Conservation (phyloP, 2,329 filamentous ascomycete genomes). For the Stagonosporopsis cucurbitacearum region DNA sequence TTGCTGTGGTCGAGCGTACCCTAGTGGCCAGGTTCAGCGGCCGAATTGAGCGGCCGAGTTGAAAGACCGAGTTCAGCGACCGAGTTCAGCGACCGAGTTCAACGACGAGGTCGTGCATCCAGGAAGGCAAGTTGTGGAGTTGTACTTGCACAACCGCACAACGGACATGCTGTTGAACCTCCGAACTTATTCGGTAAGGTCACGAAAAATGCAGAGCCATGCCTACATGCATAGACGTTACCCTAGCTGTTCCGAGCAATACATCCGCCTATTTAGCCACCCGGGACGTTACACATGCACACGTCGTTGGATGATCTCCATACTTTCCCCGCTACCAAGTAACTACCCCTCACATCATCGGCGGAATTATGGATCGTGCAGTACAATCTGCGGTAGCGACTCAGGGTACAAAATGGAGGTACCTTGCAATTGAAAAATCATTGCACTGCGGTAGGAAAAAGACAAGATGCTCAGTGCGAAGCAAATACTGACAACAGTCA, state of each 20-base stretch:
- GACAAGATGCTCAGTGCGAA: conserved; percentile 4
- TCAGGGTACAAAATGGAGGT: conserved; percentile 9
- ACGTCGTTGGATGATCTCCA: not conserved
- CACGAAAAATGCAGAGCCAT: not conserved
- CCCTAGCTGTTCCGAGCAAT: not conserved
- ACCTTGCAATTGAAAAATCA: not conserved
- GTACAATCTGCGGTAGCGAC: conserved; percentile 1
- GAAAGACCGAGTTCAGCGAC: too few species aligned
- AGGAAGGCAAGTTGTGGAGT: not conserved
- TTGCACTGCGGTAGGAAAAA: not conserved
- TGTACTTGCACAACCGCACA: not conserved
- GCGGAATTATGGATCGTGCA: conserved; percentile 3
- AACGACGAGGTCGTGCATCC: conserved; percentile 3
- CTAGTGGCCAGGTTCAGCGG: too few species aligned
- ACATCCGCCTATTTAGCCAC: conserved; percentile 15
- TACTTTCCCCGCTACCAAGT: conserved; percentile 11
- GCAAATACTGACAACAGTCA: not conserved
- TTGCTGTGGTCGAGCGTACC: too few species aligned
- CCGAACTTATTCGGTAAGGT: conserved; percentile 4
- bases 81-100: not conserved
- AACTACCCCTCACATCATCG: conserved; percentile 14
- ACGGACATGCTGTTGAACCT: conserved; percentile 1
- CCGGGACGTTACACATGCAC: conserved; percentile 5
- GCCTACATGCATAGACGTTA: conserved; percentile 5
- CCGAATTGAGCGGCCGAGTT: too few species aligned